Evolutionary conservation across 768 basidiomycete species (phyloP).

Genomic region (Lactarius sanguifluus): DNA sequence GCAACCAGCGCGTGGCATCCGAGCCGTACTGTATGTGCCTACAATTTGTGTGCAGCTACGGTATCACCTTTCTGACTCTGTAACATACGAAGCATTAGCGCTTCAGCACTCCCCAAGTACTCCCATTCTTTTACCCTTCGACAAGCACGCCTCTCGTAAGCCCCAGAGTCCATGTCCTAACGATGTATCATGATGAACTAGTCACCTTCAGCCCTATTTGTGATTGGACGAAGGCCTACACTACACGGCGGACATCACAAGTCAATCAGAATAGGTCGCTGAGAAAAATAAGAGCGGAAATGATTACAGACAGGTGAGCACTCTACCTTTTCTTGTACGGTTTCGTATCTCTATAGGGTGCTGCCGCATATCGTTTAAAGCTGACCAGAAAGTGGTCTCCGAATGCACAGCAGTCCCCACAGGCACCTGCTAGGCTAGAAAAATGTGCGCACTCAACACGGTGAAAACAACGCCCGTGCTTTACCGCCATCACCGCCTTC

Average conservation of each 20-base stretch:
- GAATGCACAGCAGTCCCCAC: too few relatives aligned
- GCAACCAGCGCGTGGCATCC: too few relatives aligned
- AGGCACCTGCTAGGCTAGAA: too few relatives aligned
- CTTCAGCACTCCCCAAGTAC: too few relatives aligned
- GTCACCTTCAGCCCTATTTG: too few relatives aligned
- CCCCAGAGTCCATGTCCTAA: not conserved
- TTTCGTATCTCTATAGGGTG: not conserved
- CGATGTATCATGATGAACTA: not conserved
- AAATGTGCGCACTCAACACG: too few relatives aligned
- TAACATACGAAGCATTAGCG: not conserved
- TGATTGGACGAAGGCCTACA: too few relatives aligned
- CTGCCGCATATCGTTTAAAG: too few relatives aligned
- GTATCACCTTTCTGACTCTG: not conserved
- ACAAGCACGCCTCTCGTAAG: constrained; percentile 1
- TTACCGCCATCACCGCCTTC: too few relatives aligned
- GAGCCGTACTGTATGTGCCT: too few relatives aligned
- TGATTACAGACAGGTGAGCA: not conserved
- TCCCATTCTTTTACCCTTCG: not conserved
- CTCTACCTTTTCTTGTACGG: not conserved
- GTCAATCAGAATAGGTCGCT: not conserved
- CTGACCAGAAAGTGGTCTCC: too few relatives aligned
- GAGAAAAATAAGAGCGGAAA: not conserved
- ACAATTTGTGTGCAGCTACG: not conserved
- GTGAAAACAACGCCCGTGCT: too few relatives aligned
- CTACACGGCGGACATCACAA: not conserved